Percentiles rank a stretch among this genome's conserved stretches.
These are phyloP conservation scores for Alectoria sarmentosa DNA, from an alignment of 495 filamentous ascomycete species.

Conservation along the genomic window DNA sequence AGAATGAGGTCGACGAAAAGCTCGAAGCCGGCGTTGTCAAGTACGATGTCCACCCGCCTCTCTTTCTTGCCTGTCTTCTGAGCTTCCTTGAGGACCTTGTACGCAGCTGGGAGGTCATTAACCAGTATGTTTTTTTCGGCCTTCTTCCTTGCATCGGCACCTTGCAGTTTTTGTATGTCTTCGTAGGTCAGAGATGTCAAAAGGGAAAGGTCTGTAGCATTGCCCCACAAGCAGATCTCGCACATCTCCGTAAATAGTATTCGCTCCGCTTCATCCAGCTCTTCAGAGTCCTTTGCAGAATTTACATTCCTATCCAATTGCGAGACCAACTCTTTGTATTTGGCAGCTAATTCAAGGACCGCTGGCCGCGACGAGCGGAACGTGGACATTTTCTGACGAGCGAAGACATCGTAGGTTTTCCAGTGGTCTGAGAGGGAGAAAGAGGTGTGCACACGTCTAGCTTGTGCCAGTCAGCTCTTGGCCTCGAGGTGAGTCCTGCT, in stretches of 20 bases:
- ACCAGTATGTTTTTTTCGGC: constrained; percentile 83
- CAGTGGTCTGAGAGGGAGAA: constrained; percentile 76
- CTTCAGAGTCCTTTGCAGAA: constrained; percentile 32
- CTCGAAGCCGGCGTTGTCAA: constrained; percentile 97
- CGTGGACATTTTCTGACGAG: constrained; percentile 82
- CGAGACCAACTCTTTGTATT: constrained; percentile 59
- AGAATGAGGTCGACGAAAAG: constrained; percentile 90
- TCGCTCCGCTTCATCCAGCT: constrained; percentile 61
- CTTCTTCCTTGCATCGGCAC: constrained; percentile 71
- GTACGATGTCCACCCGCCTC: constrained; percentile 78
- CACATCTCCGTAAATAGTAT: constrained; percentile 87
- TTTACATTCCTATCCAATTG: constrained; percentile 42
- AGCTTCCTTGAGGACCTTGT: constrained; percentile 58
- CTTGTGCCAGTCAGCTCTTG: constrained; percentile 23
- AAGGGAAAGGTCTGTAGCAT: constrained; percentile 91
- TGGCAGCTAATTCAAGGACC: constrained; percentile 76
- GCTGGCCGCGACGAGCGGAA: constrained; percentile 90
- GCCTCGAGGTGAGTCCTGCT: not conserved
- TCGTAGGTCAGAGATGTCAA: constrained; percentile 86
- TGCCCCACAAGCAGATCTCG: constrained; percentile 97
- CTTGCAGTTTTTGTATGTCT: constrained; percentile 94
- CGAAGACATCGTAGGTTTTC: constrained; percentile 90
- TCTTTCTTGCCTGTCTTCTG: constrained; percentile 46
- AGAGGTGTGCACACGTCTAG: constrained; percentile 65
- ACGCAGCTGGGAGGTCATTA: constrained; percentile 72